Base-by-base conservation (phyloP, 2,329 filamentous ascomycete genomes). In the Penicillium sp. region DNA sequence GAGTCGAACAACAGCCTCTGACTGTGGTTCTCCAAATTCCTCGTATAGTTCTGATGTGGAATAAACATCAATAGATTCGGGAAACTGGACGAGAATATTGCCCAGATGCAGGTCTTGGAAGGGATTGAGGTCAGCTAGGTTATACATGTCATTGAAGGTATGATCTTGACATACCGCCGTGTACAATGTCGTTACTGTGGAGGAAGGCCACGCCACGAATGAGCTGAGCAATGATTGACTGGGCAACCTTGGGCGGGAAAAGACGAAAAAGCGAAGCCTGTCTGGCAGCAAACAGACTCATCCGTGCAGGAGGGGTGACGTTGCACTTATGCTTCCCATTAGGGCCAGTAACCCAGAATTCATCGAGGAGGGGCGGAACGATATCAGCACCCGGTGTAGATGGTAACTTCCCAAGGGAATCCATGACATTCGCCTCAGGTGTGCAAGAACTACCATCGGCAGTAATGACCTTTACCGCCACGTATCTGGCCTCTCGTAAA, bases 381-480 rank as follows among this genome's bases (percentile, higher is more conserved):
- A 55, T 51, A 29, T 54, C 55, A 24, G 34, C 49, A 31, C 63
- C 59, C 8, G 49, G 51, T 47, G 4, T 45, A 36, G 45, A 36
- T 24, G 32, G 31, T 21, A 27, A 46, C 1, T 43, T 54, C 14
- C 11, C 31, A 47, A 63, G 56, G 38, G 43, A 54, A 38, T 14
- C 24, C 32, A 62, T 21, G n/a, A 60, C 7, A 43, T 31, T 58
- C 52, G 53, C 44, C 24, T 63, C 56, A 32, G 16, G 6, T 13
- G 54, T 36, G 42, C 7, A 24, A 18, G 5, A 2, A 54, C 47
- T 58, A 38, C 43, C 36, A 56, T 72, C 62, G 8, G 70, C 67
- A 0, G 60, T 68, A 49, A 66, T 64, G 13, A 69, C 60, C 56
- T 75, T 75, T n/a, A 75, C 44, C 6, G 71, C 71, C 14, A 73